These are phyloP conservation scores for Alternaria brassicae DNA, from an alignment of 2,329 filamentous ascomycete genomes.

Conservation along the genomic window DNA sequence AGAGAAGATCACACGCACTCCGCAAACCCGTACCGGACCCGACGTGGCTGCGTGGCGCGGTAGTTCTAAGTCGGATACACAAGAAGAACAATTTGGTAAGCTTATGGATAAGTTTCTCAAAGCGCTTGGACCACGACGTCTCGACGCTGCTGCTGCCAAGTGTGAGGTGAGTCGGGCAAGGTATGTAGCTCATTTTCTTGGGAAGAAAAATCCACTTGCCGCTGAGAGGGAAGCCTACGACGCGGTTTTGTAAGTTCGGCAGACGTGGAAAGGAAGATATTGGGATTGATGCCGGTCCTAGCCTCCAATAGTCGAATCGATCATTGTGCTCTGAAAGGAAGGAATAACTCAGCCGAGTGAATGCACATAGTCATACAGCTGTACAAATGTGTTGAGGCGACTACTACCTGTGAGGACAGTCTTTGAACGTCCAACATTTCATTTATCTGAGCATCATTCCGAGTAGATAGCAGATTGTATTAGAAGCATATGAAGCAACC, in stretches of 20 bases:
- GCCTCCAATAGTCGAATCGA: not conserved
- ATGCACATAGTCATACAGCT: not conserved
- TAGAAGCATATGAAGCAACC: not conserved
- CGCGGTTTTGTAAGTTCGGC: not conserved
- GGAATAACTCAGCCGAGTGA: not conserved
- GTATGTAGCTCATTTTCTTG: conserved; percentile 2
- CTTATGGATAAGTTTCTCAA: not conserved
- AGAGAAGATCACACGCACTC: conserved; percentile 8
- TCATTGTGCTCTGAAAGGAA: not conserved
- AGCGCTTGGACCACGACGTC: not conserved
- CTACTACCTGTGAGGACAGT: not conserved
- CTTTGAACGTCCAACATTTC: not conserved
- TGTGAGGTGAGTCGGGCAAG: not conserved
- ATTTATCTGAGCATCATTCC: not conserved
- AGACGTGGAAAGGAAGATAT: not conserved
- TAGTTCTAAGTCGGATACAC: not conserved
- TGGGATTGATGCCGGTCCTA: not conserved
- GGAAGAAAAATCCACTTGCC: not conserved
- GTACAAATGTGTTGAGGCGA: not conserved
- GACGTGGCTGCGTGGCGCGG: conserved; percentile 23
- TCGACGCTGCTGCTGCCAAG: not conserved
- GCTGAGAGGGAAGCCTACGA: not conserved
- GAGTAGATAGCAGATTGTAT: not conserved
- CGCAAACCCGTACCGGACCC: conserved; percentile 9
- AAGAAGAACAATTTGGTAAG: not conserved